Percentiles rank a stretch among this genome's conserved stretches.
Conservation (phyloP, 2,329 filamentous ascomycete species). For the Colletotrichum falcatum region DNA sequence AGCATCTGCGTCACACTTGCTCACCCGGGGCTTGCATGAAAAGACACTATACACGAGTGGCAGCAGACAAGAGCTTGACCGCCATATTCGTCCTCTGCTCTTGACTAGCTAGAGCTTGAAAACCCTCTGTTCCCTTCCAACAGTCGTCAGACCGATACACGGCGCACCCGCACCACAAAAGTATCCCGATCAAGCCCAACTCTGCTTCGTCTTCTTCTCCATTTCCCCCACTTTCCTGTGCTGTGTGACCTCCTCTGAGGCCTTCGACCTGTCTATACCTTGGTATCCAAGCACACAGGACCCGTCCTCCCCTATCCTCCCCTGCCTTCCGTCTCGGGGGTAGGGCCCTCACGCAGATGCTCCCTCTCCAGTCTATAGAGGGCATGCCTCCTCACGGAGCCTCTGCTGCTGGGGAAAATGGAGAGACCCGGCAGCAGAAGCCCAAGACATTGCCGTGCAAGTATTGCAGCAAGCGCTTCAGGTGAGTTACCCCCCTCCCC, state of each 20-base stretch:
- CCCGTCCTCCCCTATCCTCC: slow-evolving; percentile 40
- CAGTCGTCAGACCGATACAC: slow-evolving; percentile 28
- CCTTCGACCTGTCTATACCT: slow-evolving; percentile 42
- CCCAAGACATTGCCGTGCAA: slow-evolving; percentile 73
- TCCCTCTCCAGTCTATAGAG: slow-evolving; percentile 66
- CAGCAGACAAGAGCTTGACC: slow-evolving; percentile 12
- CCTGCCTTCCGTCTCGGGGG: slow-evolving; percentile 14
- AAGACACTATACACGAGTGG: slow-evolving; percentile 23
- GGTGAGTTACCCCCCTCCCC: slow-evolving; percentile 56
- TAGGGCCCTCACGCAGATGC: slow-evolving; percentile 55
- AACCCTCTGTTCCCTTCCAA: slow-evolving; percentile 16
- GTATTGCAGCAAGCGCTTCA: slow-evolving; percentile 72
- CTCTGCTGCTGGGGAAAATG: slow-evolving; percentile 56
- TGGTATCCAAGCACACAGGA: slow-evolving; percentile 40
- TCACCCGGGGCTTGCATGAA: slow-evolving; percentile 22
- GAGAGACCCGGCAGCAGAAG: slow-evolving; percentile 67
- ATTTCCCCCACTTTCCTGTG: slow-evolving; percentile 47
- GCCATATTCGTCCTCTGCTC: slow-evolving; percentile 10
- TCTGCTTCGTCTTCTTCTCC: slow-evolving; percentile 39
- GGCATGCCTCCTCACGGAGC: slow-evolving; percentile 51
- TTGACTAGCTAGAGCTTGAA: slow-evolving; percentile 1
- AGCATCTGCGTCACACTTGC: slow-evolving; percentile 17
- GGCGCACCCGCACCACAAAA: slow-evolving; percentile 39
- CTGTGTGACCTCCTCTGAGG: slow-evolving; percentile 49
- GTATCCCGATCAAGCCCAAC: slow-evolving; percentile 32